Base-by-base conservation (phyloP, 2,329 filamentous ascomycete species). In the Colletotrichum siamense region DNA sequence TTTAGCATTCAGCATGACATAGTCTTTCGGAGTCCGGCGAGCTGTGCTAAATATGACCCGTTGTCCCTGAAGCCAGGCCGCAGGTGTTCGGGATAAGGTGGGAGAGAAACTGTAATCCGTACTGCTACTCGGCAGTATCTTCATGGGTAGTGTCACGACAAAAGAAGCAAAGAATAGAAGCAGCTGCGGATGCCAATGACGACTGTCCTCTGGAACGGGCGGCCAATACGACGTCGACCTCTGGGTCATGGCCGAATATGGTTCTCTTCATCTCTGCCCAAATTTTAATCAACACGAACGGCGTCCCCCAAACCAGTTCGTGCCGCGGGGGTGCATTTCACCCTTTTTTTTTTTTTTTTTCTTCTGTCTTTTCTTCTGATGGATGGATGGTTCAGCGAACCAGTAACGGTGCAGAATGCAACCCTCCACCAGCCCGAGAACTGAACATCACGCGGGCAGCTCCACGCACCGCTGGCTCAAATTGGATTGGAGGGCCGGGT, bases 401-500 rank as follows among this genome's bases (percentile, higher is more conserved):
- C 62, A 64, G 62, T 64, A 64, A 39, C 34, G 34, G 62, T 32
- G 62, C 34, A 39, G 34, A 39, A 26, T 64, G 32, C 62, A 24
- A 44, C 62, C 62, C 62, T 64, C 34, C 62, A 24, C 28, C 55
- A 59, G 55, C 55, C 24, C 24, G 24, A 18, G n/a, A 39, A 64
- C 13, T 15, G 32, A 22, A 64, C 62, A 34, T 64, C 62, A 64
- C 62, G 62, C 62, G 34, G 62, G 62, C 62, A 64, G 32, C 32
- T 39, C 59, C 59, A 63, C 26, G 34, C 26, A 24, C 24, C 34
- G 34, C 24, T 67, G 30, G 22, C 16, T 16, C 36, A 24, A 55
- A 57, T 44, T 73, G 63, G 44, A 57, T 73, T 72, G 74, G 65
- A 77, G 74, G 74, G 74, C 65, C 74, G 71, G 71, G 74, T 77